phyloP scores from a whole-genome alignment of 805 yeast genomes.

The Yueomyces sinensis region DNA sequence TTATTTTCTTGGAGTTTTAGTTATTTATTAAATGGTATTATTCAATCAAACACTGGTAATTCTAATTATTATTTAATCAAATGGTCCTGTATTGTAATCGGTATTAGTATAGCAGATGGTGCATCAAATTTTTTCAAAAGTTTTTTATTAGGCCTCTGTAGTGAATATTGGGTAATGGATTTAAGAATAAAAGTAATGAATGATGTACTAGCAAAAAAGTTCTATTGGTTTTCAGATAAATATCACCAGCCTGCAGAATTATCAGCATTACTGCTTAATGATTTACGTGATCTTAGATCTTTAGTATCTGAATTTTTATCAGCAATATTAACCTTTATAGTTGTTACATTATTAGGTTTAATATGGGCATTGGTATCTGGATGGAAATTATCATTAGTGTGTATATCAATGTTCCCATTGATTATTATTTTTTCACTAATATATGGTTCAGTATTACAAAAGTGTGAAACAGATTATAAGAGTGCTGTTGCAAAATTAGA shows the following conservation, averaged over 20 bases:
- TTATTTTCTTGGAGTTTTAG: slow-evolving; percentile 70
- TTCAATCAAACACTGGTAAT: slow-evolving; percentile 29
- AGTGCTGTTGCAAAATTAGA: slow-evolving; percentile 41
- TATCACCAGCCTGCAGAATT: slow-evolving; percentile 35
- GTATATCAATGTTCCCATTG: slow-evolving; percentile 61
- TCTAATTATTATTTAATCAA: slow-evolving; percentile 26
- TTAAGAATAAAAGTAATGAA: slow-evolving; percentile 39
- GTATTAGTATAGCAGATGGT: slow-evolving; percentile 54
- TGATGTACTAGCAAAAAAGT: slow-evolving; percentile 36
- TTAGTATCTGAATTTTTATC: slow-evolving; percentile 52
- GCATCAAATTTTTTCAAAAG: slow-evolving; percentile 37
- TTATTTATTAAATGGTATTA: slow-evolving; percentile 48
- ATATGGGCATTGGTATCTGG: slow-evolving; percentile 71
- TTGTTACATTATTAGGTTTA: slow-evolving; percentile 46
- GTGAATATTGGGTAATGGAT: slow-evolving; percentile 55
- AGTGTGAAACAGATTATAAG: slow-evolving; percentile 49
- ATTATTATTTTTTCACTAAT: slow-evolving; percentile 37
- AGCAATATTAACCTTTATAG: slow-evolving; percentile 36
- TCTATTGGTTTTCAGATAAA: slow-evolving; percentile 37
- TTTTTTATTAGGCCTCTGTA: slow-evolving; percentile 36
- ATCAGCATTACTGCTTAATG: slow-evolving; percentile 63
- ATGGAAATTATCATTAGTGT: slow-evolving; percentile 81
- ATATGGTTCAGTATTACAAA: slow-evolving; percentile 39
- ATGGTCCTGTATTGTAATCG: slow-evolving; percentile 61
- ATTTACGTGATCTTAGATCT: slow-evolving; percentile 61